Base-by-base conservation (phyloP, 208 protist genomes). In the Crithidia mellificae region DNA sequence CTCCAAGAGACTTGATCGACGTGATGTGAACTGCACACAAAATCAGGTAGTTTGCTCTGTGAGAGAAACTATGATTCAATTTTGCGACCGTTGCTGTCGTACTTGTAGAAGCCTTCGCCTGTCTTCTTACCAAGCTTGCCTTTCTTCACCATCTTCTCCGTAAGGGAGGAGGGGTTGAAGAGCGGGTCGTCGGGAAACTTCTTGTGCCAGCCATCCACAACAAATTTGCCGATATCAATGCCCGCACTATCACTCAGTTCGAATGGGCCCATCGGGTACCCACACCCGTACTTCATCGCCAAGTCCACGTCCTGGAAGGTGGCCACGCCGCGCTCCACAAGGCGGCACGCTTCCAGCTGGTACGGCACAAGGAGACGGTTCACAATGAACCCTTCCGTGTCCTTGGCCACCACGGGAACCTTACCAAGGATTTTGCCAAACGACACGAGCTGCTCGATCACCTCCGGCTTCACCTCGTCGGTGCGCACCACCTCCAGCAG, bases 251-350 rank as follows among this genome's bases (percentile, higher is more conserved):
- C 91, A 27, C 59, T 50, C n/a, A 96, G 80, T 68, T 81, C 70
- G 62, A 97, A 94, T 1, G 93, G 93, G 9, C 93, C 93, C 91
- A 97, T 96, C 36, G 93, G 93, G 58, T 94, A 78, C 47, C 88
- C 90, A 57, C 87, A 91, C 52, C 91, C 91, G 29, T 95, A 81
- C 80, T 91, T 94, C 90, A 97, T 96, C 19, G 85, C 88, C 2
- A 77, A 75, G 71, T 97, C 93, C 22, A 96, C 88, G 49, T 97
- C 91, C 61, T 90, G 68, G 30, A 68, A 65, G 19, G 67, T 85
- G 9, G 88, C 89, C 17, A 91, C 86, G 19, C 89, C 93, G 32
- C 87, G 77, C 66, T 96, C 92, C 22, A 93, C 74, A 15, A 96
- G 81, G 27, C 81, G 78, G 38, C 81, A 72, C 24, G 91, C 91